phyloP scores from a whole-genome alignment of 805 yeast genomes.

The Blastobotrys mokoenaii region DNA sequence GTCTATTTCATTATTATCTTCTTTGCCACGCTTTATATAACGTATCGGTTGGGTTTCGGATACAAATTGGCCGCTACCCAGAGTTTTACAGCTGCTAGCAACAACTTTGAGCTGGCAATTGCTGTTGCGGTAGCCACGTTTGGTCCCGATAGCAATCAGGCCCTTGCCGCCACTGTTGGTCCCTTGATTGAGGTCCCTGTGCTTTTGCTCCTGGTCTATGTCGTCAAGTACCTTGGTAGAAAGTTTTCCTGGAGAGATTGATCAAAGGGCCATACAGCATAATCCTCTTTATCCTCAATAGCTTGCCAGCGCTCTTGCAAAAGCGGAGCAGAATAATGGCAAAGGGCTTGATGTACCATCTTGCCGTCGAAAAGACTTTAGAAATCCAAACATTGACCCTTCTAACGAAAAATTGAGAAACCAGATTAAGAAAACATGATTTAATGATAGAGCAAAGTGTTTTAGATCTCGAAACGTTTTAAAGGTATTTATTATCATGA shows the following conservation, averaged over 20 bases:
- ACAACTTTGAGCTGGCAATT: slow-evolving; percentile 48
- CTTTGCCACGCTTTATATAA: slow-evolving; percentile 35
- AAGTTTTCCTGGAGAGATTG: slow-evolving; percentile 8
- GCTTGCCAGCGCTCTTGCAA: too few species aligned
- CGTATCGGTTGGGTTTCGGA: slow-evolving; percentile 15
- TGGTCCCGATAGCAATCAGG: slow-evolving; percentile 43
- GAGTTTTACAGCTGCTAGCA: slow-evolving; percentile 49
- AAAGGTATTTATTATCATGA: too few species aligned
- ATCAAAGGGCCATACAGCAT: too few species aligned
- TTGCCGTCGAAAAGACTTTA: too few species aligned
- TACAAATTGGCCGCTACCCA: slow-evolving; percentile 41
- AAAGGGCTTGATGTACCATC: too few species aligned
- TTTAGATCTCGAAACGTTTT: too few species aligned
- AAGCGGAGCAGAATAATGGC: too few species aligned
- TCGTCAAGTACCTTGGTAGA: slow-evolving; percentile 7
- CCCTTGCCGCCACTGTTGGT: slow-evolving; percentile 53
- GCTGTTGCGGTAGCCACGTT: slow-evolving; percentile 46
- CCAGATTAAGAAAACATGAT: too few species aligned
- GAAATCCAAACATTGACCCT: too few species aligned
- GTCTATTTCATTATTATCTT: slow-evolving; percentile 42
- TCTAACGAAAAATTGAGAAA: too few species aligned
- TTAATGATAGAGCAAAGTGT: too few species aligned
- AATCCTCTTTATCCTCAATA: too few species aligned
- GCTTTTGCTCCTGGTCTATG: slow-evolving; percentile 24
- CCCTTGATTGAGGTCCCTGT: slow-evolving; percentile 54